phyloP scores from a whole-genome alignment of 2,329 filamentous ascomycete species.

The Microsporum canis region DNA sequence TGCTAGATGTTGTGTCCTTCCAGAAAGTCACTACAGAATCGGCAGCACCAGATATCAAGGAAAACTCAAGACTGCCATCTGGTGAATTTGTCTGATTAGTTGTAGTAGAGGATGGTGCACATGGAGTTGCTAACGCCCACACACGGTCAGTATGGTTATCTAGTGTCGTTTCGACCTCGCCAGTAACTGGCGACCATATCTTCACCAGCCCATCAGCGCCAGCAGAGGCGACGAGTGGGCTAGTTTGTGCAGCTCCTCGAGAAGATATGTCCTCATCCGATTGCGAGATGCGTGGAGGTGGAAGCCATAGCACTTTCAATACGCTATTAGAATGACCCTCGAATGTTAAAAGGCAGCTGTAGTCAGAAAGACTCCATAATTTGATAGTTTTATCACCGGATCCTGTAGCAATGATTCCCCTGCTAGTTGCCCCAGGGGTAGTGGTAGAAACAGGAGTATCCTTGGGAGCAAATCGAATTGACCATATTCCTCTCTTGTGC shows the following conservation, averaged over 20 bases:
- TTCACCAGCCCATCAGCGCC: slow-evolving; percentile 93
- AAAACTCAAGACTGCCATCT: slow-evolving; percentile 40
- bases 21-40: slow-evolving; percentile 93
- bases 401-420: slow-evolving; percentile 76
- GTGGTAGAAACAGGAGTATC: slow-evolving; percentile 65
- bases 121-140: slow-evolving; percentile 71
- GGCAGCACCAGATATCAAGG: slow-evolving; percentile 78
- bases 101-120: slow-evolving; percentile 25
- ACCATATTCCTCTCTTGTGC: slow-evolving; percentile 92
- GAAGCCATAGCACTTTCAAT: slow-evolving; percentile 83
- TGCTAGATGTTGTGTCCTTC: slow-evolving; percentile 78
- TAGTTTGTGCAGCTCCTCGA: slow-evolving; percentile 23
- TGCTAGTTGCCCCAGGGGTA: slow-evolving; percentile 55
- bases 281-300: slow-evolving; percentile 34
- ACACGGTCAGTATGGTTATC: slow-evolving; percentile 97
- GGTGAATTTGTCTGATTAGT: slow-evolving; percentile 23
- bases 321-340: slow-evolving; percentile 96
- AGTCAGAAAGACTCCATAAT: slow-evolving; percentile 86
- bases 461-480: slow-evolving; percentile 75
- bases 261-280: slow-evolving; percentile 22
- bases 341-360: slow-evolving; percentile 83
- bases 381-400: slow-evolving; percentile 95
- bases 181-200: slow-evolving; percentile 80
- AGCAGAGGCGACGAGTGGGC: slow-evolving; percentile 57
- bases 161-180: slow-evolving; percentile 76